Percentiles rank a stretch among this genome's conserved stretches.
Conservation (phyloP, 225 moss, liverwort and hornwort species). For the Climacium dendroides region DNA sequence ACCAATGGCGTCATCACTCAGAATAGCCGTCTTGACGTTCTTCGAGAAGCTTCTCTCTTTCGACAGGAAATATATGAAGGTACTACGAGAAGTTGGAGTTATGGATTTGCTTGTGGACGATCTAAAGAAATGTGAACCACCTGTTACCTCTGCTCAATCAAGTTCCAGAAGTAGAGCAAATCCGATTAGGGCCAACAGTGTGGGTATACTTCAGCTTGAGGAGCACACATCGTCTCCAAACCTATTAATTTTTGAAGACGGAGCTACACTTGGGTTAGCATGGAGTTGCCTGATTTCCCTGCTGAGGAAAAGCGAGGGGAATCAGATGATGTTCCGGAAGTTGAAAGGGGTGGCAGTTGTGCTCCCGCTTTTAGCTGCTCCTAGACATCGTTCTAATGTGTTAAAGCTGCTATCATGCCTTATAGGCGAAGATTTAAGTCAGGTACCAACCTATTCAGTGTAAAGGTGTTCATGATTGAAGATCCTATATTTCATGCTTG, state of each 20-base stretch:
- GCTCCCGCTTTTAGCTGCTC: conserved; percentile 58
- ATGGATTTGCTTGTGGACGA: conserved; percentile 83
- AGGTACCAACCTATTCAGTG: conserved; percentile 27
- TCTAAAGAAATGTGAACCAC: conserved; percentile 65
- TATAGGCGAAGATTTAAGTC: conserved; percentile 69
- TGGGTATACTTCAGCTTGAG: conserved; percentile 31
- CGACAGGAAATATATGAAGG: conserved; percentile 90
- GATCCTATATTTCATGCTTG: not conserved
- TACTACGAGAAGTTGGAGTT: conserved; percentile 87
- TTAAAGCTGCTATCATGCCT: conserved; percentile 73
- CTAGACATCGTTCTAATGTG: conserved; percentile 60
- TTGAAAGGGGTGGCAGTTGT: conserved; percentile 58
- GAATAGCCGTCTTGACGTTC: conserved; percentile 70
- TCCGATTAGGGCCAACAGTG: conserved; percentile 21
- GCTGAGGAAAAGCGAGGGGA: conserved; percentile 69
- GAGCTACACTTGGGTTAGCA: conserved; percentile 47
- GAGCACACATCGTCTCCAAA: conserved; percentile 11
- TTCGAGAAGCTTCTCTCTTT: conserved; percentile 94
- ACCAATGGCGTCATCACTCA: conserved; percentile 57
- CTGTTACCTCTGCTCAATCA: conserved; percentile 15
- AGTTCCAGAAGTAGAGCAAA: not conserved
- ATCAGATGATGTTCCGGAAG: conserved; percentile 79
- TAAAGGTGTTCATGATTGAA: not conserved
- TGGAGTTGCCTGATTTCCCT: conserved; percentile 88
- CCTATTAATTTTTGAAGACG: conserved; percentile 62